Conservation (phyloP, 768 basidiomycete genomes). For the Russula olivacea region DNA sequence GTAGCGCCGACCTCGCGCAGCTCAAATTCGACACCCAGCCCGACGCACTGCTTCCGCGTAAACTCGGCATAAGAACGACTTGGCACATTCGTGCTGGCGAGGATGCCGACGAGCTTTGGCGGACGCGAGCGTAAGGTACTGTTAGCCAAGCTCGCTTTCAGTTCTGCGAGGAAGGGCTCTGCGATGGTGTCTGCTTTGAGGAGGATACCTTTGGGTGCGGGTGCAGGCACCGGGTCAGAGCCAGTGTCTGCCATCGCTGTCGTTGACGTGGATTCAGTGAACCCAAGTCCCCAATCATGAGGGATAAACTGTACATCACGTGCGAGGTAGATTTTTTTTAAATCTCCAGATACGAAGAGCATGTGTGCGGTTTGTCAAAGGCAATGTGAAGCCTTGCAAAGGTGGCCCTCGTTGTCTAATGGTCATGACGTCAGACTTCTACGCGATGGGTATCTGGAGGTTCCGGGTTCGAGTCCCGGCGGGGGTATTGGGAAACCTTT, state of each 20-base stretch:
- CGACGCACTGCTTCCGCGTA: slow-evolving; percentile 85
- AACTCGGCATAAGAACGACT: slow-evolving; percentile 85
- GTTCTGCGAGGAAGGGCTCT: slow-evolving; percentile 61
- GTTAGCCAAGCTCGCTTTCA: slow-evolving; percentile 42
- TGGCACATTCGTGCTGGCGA: slow-evolving; percentile 77
- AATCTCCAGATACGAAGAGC: too few species aligned
- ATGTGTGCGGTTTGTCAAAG: background rate
- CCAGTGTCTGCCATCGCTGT: slow-evolving; percentile 3
- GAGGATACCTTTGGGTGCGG: slow-evolving; percentile 60
- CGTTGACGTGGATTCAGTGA: background rate
- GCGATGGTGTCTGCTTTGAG: slow-evolving; percentile 77
- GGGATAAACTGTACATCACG: too few species aligned
- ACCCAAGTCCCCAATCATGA: background rate
- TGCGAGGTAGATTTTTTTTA: too few species aligned
- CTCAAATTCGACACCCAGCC: slow-evolving; percentile 82
- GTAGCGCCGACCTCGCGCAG: slow-evolving; percentile 64
- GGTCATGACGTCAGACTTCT: slow-evolving; percentile 91
- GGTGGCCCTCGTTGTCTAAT: slow-evolving; percentile 80
- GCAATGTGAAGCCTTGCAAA: background rate
- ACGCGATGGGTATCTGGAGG: slow-evolving; percentile 57
- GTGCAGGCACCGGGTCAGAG: background rate
- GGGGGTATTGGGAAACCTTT: slow-evolving; percentile 43
- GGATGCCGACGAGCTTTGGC: slow-evolving; percentile 85
- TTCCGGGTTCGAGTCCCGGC: slow-evolving; percentile 84
- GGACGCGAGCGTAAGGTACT: slow-evolving; percentile 29